Conservation (phyloP, 805 yeast species). For the Barnettozyma californica region DNA sequence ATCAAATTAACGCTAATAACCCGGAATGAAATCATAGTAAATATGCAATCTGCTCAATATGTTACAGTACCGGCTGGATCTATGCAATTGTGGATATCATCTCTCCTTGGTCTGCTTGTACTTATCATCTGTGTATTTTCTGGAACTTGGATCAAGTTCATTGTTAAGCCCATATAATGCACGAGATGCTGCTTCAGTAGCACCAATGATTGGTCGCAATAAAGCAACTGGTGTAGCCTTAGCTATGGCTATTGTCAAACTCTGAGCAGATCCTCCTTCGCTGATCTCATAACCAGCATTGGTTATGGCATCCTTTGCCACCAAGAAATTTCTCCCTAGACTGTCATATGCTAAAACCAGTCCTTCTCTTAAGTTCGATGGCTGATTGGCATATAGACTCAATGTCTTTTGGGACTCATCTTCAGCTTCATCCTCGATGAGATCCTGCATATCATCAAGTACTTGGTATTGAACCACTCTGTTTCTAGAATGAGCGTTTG, state of each 20-base stretch:
- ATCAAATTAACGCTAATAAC: neutral
- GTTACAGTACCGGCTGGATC: neutral
- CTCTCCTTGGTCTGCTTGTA: slow-evolving; percentile 36
- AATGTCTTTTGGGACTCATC: slow-evolving; percentile 37
- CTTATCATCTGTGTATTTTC: slow-evolving; percentile 57
- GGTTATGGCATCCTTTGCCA: slow-evolving; percentile 60
- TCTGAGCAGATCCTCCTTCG: slow-evolving; percentile 60
- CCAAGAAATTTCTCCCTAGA: slow-evolving; percentile 57
- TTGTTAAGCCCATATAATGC: slow-evolving; percentile 81
- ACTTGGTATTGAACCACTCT: neutral
- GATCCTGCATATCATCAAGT: slow-evolving; percentile 9
- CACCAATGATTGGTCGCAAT: slow-evolving; percentile 83
- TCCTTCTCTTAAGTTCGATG: slow-evolving; percentile 66
- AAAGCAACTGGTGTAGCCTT: slow-evolving; percentile 77
- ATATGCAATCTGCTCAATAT: too few species aligned
- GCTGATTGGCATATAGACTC: slow-evolving; percentile 84
- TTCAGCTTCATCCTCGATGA: slow-evolving; percentile 15
- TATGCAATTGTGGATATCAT: neutral
- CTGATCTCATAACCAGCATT: slow-evolving; percentile 57
- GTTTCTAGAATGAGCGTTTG: neutral
- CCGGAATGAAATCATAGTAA: neutral
- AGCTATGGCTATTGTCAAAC: slow-evolving; percentile 61
- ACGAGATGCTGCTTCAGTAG: slow-evolving; percentile 83
- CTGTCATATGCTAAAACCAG: slow-evolving; percentile 68
- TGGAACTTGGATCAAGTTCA: slow-evolving; percentile 64